phyloP scores from a whole-genome alignment of 2,329 filamentous ascomycete species.

The Colletotrichum destructivum region DNA sequence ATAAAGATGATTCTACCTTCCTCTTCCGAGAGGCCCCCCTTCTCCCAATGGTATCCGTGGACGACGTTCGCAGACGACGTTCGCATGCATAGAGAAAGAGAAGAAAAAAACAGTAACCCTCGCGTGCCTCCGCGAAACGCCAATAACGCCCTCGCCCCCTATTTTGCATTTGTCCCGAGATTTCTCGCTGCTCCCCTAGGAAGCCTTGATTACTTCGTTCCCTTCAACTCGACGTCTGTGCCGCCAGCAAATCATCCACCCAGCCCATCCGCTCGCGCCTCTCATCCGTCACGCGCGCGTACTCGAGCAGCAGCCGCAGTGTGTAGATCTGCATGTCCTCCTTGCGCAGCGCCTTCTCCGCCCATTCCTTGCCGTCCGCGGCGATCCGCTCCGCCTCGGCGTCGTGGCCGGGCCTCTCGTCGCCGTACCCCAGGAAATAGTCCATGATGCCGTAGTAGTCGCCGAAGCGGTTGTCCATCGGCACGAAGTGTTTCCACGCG shows the following conservation, averaged over 20 bases:
- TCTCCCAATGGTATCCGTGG: conserved; percentile 26
- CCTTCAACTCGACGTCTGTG: conserved; percentile 22
- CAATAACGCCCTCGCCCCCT: conserved; percentile 19
- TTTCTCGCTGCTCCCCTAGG: background rate
- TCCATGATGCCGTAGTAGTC: conserved; percentile 82
- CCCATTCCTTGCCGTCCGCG: conserved; percentile 76
- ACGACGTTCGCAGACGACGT: background rate
- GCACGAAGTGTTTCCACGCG: conserved; percentile 86
- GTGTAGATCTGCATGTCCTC: conserved; percentile 84
- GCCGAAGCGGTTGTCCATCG: conserved; percentile 81
- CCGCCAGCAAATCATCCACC: conserved; percentile 63
- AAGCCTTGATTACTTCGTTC: background rate
- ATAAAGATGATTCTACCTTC: background rate
- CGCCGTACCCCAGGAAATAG: conserved; percentile 77
- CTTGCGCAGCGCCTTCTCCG: conserved; percentile 75
- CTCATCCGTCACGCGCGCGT: conserved; percentile 69
- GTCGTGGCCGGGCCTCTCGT: conserved; percentile 64
- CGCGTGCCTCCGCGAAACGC: background rate
- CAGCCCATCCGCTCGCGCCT: conserved; percentile 68
- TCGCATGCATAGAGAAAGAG: background rate
- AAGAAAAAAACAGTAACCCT: background rate
- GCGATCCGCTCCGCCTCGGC: conserved; percentile 75
- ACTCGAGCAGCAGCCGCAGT: conserved; percentile 75
- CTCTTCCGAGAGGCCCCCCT: background rate
- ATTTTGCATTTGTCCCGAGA: background rate